These are phyloP conservation scores for Sutorius eximius DNA, from an alignment of 1,284 basidiomycete genomes.

Conservation along the genomic window DNA sequence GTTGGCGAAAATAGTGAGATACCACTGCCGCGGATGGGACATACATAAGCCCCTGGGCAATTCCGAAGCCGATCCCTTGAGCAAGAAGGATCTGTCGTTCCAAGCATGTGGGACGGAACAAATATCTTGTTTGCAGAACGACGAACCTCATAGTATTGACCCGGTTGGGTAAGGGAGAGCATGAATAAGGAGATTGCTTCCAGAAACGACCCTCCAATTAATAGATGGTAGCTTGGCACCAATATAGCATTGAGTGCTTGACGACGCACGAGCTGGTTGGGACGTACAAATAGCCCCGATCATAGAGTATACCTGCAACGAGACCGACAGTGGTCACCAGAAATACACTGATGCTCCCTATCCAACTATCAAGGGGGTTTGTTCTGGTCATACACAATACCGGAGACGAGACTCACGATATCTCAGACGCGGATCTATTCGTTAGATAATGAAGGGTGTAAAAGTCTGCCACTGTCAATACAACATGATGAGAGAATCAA, in stretches of 20 bases:
- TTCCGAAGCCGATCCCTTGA: conserved; percentile 36
- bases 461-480: conserved; percentile 21
- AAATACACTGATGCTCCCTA: conserved; percentile 31
- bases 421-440: conserved; percentile 27
- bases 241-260: conserved; percentile 1
- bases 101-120: not conserved
- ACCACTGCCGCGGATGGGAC: conserved; percentile 33
- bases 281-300: conserved; percentile 35
- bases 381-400: not conserved
- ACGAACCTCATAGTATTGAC: conserved; percentile 29
- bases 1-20: conserved; percentile 37
- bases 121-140: not conserved
- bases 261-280: not conserved
- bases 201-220: conserved; percentile 28
- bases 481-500: not conserved
- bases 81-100: conserved; percentile 33
- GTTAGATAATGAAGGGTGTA: conserved; percentile 35
- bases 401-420: conserved; percentile 26
- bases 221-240: conserved; percentile 27
- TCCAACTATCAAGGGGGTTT: conserved; percentile 26
- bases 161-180: conserved; percentile 29
- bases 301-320: conserved; percentile 26
- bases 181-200: conserved; percentile 32
- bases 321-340: conserved; percentile 7
- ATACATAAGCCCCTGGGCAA: conserved; percentile 33